Base-by-base conservation (phyloP, 176 grass and related monocot genomes). In the Echinochloa phyllopogon region DNA sequence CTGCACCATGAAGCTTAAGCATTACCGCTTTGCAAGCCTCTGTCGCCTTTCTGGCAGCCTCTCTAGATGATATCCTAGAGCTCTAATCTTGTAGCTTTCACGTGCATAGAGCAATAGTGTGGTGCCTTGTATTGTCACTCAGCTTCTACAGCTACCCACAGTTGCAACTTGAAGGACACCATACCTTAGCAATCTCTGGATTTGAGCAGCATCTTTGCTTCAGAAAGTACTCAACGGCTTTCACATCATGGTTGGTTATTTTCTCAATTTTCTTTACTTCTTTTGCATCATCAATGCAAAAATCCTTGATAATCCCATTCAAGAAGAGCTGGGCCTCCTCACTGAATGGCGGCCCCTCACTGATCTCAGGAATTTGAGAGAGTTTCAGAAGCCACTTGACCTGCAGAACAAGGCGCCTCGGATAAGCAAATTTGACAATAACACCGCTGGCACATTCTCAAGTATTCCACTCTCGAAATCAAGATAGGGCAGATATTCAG, bases 221-320 rank as follows among this genome's bases (percentile, higher is more conserved):
- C 81, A 96, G 77, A 82, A 89, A 99, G 88, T 96, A 99, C 51
- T 99, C 96, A 5, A 96, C 91, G 43, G 93, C 93, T 52, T 99
- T 99, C 58, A 99, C 93, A 57, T 99, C 93, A 87, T 99, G 93
- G 69, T 96, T 99, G 37, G 96, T 96, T 83, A 88, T 83, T 89
- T 94, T 99, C 65, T 99, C 93, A 21, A 99, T 92, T 40, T 80
- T 87, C 85, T 99, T 99, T 75, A 96, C 91, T 92, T 94, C 93
- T 49, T 88, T 45, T 0, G 94, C 96, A 65, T 92, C 93, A 62
- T 88, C 76, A 60, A 90, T 85, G 84, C 69, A 55, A 63, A 96
- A 99, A 83, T 89, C 74, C 18, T 56, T 58, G n/a, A 99, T 86
- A 82, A 99, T 87, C 13, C 44, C 91, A 52, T 96, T 84, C 60